A percentile compares a stretch with the other conserved stretches of the same genome.
Conservation (phyloP, 2,329 filamentous ascomycete genomes). For the Exophiala viscosa region DNA sequence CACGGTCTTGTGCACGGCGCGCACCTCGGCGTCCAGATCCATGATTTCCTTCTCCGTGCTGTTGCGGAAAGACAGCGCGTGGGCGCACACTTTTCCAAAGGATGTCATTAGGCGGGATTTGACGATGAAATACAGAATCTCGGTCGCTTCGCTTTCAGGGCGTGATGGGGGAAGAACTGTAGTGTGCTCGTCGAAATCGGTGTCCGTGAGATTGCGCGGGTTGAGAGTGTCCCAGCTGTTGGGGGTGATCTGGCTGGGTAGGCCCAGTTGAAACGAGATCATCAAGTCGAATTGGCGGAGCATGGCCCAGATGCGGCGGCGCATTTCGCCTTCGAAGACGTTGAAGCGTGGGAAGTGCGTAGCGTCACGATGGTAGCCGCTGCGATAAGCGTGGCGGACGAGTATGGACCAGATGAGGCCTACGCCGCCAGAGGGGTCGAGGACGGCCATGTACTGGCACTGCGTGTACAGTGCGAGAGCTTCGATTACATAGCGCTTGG, state of each 20-base stretch:
- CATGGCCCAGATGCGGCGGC: slow-evolving; percentile 41
- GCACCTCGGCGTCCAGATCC: slow-evolving; percentile 28
- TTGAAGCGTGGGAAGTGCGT: slow-evolving; percentile 51
- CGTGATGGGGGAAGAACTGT: slow-evolving; percentile 51
- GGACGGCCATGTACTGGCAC: slow-evolving; percentile 50
- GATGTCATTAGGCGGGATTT: slow-evolving; percentile 31
- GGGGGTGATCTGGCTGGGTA: slow-evolving; percentile 59
- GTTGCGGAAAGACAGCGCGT: slow-evolving; percentile 30
- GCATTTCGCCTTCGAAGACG: slow-evolving; percentile 55
- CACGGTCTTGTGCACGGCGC: slow-evolving; percentile 23
- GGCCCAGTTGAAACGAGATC: slow-evolving; percentile 60
- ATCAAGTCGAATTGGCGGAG: slow-evolving; percentile 57
- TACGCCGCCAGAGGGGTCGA: slow-evolving; percentile 54
- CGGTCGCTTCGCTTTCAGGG: slow-evolving; percentile 47
- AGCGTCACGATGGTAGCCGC: slow-evolving; percentile 58
- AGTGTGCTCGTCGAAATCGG: slow-evolving; percentile 55
- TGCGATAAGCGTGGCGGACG: slow-evolving; percentile 58
- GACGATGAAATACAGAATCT: slow-evolving; percentile 33
- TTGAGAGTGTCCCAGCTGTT: slow-evolving; percentile 58
- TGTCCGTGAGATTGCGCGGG: slow-evolving; percentile 60
- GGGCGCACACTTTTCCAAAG: slow-evolving; percentile 31
- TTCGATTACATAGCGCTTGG: slow-evolving; percentile 27
- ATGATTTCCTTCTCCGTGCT: slow-evolving; percentile 21
- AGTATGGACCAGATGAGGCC: slow-evolving; percentile 54
- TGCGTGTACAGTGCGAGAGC: slow-evolving; percentile 43